phyloP scores from a whole-genome alignment of 352 stramenopile species.

The Globisporangium mamillatum region DNA sequence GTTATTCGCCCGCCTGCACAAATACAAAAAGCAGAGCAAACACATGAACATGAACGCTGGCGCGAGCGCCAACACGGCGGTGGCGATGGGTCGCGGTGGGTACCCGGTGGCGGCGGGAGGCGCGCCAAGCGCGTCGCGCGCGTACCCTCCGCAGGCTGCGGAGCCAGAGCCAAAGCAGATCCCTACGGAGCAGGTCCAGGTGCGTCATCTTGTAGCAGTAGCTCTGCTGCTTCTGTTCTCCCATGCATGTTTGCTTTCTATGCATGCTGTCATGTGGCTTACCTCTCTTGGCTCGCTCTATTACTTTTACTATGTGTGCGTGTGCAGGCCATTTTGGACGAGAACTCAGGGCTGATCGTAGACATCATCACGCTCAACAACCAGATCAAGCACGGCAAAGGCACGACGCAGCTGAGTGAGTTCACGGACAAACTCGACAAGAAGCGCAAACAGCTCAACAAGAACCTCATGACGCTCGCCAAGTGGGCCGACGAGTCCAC shows the following conservation, averaged over 20 bases:
- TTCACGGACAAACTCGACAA: constrained; percentile 87
- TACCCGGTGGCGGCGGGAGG: constrained; percentile 5
- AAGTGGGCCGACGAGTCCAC: constrained; percentile 87
- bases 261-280: not conserved
- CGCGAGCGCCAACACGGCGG: constrained; percentile 23
- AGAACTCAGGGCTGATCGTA: constrained; percentile 85
- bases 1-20: no score
- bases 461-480: constrained; percentile 87
- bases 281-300: not conserved
- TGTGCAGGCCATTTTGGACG: constrained; percentile 78
- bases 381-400: constrained; percentile 84
- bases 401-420: constrained; percentile 65
- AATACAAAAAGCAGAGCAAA: constrained; percentile 3
- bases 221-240: not conserved
- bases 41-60: constrained; percentile 10
- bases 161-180: constrained; percentile 66
- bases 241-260: not conserved
- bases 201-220: constrained; percentile 16
- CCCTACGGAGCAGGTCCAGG: constrained; percentile 81
- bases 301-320: not conserved
- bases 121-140: constrained; percentile 9
- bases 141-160: constrained; percentile 24
- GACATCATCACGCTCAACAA: constrained; percentile 89
- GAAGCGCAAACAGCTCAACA: constrained; percentile 88
- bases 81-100: constrained; percentile 24